Evolutionary conservation across 1,139 yeast species (phyloP).

Genomic region (Saccharomycopsis phalli): DNA sequence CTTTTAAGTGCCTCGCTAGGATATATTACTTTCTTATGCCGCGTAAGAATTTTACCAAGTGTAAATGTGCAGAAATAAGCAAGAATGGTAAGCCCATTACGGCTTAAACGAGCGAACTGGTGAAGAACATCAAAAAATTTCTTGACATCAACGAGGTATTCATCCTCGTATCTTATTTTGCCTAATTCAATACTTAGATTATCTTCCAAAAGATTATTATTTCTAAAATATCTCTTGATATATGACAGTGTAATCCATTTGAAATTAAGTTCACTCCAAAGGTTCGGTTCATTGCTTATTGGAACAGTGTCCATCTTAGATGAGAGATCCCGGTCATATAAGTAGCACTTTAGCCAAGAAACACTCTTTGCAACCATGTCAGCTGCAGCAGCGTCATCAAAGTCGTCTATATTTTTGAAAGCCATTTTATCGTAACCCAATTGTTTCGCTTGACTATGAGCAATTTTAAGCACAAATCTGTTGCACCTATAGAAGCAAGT

Average conservation of each 20-base stretch:
- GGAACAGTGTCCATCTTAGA: constrained; percentile 4
- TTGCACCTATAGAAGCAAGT: constrained; percentile 12
- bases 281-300: background rate
- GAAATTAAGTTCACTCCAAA: too few relatives aligned
- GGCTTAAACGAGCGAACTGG: constrained; percentile 8
- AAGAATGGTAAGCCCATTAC: constrained; percentile 13
- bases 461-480: constrained; percentile 9
- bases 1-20: constrained; percentile 2
- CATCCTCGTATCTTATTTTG: background rate
- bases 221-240: background rate
- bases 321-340: constrained; percentile 11
- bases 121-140: constrained; percentile 9
- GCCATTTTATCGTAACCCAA: constrained; percentile 11
- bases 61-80: constrained; percentile 8
- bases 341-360: constrained; percentile 15
- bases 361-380: background rate
- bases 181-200: background rate
- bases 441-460: constrained; percentile 10
- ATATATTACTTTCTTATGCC: constrained; percentile 7
- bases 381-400: background rate
- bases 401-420: constrained; percentile 1
- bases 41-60: constrained; percentile 4
- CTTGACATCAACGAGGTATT: constrained; percentile 1
- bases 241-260: too few relatives aligned
- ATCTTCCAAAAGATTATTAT: too few relatives aligned